Percentiles rank a stretch among this genome's conserved stretches.
Evolutionary conservation across 202 grass and related monocot genomes (phyloP).

Genomic region (Saccharum hybrid): DNA sequence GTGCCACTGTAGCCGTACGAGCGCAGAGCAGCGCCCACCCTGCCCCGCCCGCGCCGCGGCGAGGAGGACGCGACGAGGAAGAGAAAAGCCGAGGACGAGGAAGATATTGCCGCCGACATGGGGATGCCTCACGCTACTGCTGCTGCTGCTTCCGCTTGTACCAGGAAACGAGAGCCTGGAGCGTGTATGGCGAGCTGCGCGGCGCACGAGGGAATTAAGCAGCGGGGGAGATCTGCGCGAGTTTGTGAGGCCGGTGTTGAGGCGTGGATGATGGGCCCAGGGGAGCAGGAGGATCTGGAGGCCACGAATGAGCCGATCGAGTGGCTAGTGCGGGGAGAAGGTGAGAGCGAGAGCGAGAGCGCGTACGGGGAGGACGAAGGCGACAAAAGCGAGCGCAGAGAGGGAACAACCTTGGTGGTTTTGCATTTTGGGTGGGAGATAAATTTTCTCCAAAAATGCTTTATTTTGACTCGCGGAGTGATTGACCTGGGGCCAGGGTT

Average conservation of each 20-base stretch:
- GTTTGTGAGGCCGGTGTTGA: conserved; percentile 21
- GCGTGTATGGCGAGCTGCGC: conserved; percentile 7
- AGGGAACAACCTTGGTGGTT: not conserved
- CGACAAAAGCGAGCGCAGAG: not conserved
- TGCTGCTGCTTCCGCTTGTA: not conserved
- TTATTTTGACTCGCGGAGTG: not conserved
- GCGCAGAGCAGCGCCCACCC: conserved; percentile 17
- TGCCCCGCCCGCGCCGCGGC: conserved; percentile 31
- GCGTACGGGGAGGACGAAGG: conserved; percentile 10
- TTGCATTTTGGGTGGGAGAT: conserved; percentile 1
- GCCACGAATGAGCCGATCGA: conserved; percentile 25
- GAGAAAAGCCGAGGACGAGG: conserved; percentile 45
- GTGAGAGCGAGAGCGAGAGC: conserved; percentile 12
- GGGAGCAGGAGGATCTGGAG: conserved; percentile 18
- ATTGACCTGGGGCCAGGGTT: not conserved
- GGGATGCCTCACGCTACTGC: not conserved
- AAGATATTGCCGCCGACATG: conserved; percentile 47
- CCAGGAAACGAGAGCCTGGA: not conserved
- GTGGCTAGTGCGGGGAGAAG: conserved; percentile 29
- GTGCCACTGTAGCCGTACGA: conserved; percentile 15
- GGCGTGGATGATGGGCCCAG: conserved; percentile 2
- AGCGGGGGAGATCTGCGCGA: conserved; percentile 26
- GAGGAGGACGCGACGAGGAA: conserved; percentile 36
- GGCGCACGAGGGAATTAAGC: conserved; percentile 47
- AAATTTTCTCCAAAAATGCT: not conserved